A percentile compares a stretch with the other conserved stretches of the same genome.
Evolutionary conservation across 2,329 filamentous ascomycete species (phyloP).

Genomic region (Diaporthe batatas): DNA sequence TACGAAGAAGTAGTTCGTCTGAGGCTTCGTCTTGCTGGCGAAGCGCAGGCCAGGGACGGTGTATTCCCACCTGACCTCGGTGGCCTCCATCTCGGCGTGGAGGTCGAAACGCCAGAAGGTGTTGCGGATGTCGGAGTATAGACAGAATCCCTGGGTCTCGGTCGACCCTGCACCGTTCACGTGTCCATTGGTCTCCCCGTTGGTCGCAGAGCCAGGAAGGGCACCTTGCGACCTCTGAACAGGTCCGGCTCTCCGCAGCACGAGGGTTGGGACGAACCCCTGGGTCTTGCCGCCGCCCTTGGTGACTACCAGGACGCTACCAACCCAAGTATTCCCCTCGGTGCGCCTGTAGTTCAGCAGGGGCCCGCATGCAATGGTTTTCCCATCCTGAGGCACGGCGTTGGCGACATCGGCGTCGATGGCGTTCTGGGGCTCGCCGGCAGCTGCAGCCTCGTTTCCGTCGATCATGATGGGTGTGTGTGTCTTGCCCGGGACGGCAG

Average conservation of each 20-base stretch:
- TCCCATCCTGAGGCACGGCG: slow-evolving; percentile 57
- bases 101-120: slow-evolving; percentile 97
- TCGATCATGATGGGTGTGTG: slow-evolving; percentile 65
- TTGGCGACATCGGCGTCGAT: slow-evolving; percentile 38
- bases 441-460: slow-evolving; percentile 52
- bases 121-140: slow-evolving; percentile 75
- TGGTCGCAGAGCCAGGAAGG: slow-evolving; percentile 47
- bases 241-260: slow-evolving; percentile 60
- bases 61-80: slow-evolving; percentile 85
- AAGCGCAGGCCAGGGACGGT: slow-evolving; percentile 76
- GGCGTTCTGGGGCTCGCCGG: slow-evolving; percentile 42
- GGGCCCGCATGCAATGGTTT: slow-evolving; percentile 78
- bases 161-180: slow-evolving; percentile 47
- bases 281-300: slow-evolving; percentile 75
- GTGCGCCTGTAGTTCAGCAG: slow-evolving; percentile 84
- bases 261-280: slow-evolving; percentile 70
- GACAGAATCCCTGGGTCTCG: slow-evolving; percentile 66
- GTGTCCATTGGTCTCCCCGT: slow-evolving; percentile 50
- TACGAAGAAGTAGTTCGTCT: slow-evolving; percentile 82
- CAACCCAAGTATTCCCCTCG: slow-evolving; percentile 79
- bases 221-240: slow-evolving; percentile 37
- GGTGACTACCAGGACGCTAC: slow-evolving; percentile 87
- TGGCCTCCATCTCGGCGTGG: slow-evolving; percentile 77
- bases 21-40: slow-evolving; percentile 67
- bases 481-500: slow-evolving; percentile 44